These are phyloP conservation scores for Ambrosia trifida DNA, from an alignment of 129 eudicot genomes.

Conservation along the genomic window DNA sequence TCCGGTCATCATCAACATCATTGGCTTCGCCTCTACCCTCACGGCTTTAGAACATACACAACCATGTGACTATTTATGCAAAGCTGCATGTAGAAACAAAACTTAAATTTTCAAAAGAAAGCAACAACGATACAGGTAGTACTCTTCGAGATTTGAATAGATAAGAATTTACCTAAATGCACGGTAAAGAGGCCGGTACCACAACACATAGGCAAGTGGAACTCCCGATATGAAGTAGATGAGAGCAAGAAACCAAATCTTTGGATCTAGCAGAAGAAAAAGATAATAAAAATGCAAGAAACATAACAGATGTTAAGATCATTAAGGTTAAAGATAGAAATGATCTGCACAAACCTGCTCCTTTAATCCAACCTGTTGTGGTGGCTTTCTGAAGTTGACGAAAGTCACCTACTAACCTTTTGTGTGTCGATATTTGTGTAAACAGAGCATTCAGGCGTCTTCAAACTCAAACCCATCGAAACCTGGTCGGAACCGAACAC, in stretches of 20 bases:
- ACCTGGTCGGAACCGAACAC: conserved; percentile 6
- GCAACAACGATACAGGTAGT: background rate
- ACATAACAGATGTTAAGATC: conserved; percentile 15
- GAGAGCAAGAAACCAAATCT: conserved; percentile 81
- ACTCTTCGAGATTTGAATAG: background rate
- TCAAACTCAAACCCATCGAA: no score
- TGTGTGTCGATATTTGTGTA: no score
- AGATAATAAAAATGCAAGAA: background rate
- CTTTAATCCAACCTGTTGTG: conserved; percentile 92
- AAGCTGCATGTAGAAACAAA: background rate
- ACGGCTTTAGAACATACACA: no score
- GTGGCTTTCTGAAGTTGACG: conserved; percentile 40
- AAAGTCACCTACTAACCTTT: no score
- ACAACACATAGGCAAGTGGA: conserved; percentile 75
- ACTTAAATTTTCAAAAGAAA: background rate
- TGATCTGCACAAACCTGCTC: conserved; percentile 54
- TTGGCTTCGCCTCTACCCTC: no score
- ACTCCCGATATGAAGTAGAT: conserved; percentile 85
- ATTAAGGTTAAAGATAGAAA: conserved; percentile 1
- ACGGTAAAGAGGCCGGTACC: conserved; percentile 92
- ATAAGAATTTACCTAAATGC: conserved; percentile 72
- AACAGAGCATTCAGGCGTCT: no score
- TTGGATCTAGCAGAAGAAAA: conserved; percentile 43
- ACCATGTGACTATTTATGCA: no score
- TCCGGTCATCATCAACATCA: no score